These are phyloP conservation scores for Ceraceosorus bombacis DNA, from an alignment of 1,284 basidiomycete species.

Conservation along the genomic window DNA sequence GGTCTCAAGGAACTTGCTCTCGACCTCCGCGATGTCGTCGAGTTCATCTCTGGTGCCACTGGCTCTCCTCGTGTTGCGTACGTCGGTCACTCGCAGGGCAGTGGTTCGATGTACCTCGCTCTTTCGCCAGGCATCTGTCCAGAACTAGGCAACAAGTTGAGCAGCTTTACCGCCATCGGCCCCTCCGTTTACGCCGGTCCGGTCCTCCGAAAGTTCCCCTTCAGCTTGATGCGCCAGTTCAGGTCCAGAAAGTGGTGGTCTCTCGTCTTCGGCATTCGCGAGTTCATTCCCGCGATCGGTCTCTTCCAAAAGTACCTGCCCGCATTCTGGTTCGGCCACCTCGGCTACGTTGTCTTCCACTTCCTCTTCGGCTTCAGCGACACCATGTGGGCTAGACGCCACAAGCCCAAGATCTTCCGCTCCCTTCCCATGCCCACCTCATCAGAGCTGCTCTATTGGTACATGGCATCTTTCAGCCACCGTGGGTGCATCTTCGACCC, in stretches of 20 bases:
- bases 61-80: constrained; percentile 37
- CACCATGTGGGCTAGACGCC: constrained; percentile 42
- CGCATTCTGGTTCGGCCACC: constrained; percentile 42
- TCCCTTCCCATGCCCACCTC: constrained; percentile 39
- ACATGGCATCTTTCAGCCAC: constrained; percentile 43
- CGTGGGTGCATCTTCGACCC: constrained; percentile 48
- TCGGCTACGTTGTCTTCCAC: constrained; percentile 43
- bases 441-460: constrained; percentile 46
- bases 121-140: constrained; percentile 41
- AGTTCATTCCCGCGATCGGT: constrained; percentile 42
- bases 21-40: constrained; percentile 42
- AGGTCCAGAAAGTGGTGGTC: constrained; percentile 44
- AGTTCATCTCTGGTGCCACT: constrained; percentile 41
- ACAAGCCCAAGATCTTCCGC: constrained; percentile 47
- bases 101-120: constrained; percentile 46
- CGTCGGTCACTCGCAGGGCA: constrained; percentile 46
- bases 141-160: constrained; percentile 41
- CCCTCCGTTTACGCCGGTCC: constrained; percentile 46
- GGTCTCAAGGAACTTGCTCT: constrained; percentile 45
- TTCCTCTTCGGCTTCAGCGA: constrained; percentile 47
- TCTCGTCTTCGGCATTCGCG: constrained; percentile 40
- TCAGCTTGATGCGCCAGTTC: constrained; percentile 40
- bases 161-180: constrained; percentile 42
- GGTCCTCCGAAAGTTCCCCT: constrained; percentile 43
- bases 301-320: constrained; percentile 38